Evolutionary conservation across 345 rosid species (phyloP).

Genomic region (Eucalyptus sideroxylon): DNA sequence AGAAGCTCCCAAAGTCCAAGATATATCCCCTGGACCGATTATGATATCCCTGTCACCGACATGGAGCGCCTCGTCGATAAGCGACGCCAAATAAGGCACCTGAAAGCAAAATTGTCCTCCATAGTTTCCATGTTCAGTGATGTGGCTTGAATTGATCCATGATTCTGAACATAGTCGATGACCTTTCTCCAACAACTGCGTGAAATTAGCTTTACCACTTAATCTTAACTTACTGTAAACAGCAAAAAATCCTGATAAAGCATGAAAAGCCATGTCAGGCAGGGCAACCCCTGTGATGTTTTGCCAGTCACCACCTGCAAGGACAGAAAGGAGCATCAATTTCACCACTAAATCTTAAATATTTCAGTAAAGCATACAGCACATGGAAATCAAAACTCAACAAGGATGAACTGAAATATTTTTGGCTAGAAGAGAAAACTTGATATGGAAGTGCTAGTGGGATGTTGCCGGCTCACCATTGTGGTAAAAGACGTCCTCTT

Average conservation of each 20-base stretch:
- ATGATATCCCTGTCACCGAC: constrained; percentile 14
- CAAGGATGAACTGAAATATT: background rate
- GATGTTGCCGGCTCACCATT: constrained; percentile 13
- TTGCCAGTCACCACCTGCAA: constrained; percentile 19
- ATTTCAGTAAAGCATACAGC: background rate
- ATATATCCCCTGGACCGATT: constrained; percentile 52
- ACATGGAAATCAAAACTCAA: background rate
- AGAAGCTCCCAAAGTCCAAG: constrained; percentile 59
- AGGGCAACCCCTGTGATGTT: constrained; percentile 3
- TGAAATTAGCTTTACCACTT: constrained; percentile 19
- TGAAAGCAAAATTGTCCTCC: constrained; percentile 23
- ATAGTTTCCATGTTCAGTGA: constrained; percentile 3
- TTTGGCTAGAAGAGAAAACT: background rate
- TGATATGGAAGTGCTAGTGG: background rate
- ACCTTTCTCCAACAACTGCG: constrained; percentile 28
- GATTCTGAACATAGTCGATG: constrained; percentile 24
- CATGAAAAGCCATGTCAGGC: constrained; percentile 21
- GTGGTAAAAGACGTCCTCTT: background rate
- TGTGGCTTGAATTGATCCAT: constrained; percentile 3
- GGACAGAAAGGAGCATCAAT: background rate
- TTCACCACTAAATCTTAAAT: background rate
- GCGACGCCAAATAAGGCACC: constrained; percentile 33
- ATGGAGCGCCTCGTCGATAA: constrained; percentile 25
- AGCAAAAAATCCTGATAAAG: constrained; percentile 47
- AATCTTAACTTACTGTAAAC: constrained; percentile 24